phyloP scores from a whole-genome alignment of 2,329 filamentous ascomycete species.

The Pyrenophora seminiperda region DNA sequence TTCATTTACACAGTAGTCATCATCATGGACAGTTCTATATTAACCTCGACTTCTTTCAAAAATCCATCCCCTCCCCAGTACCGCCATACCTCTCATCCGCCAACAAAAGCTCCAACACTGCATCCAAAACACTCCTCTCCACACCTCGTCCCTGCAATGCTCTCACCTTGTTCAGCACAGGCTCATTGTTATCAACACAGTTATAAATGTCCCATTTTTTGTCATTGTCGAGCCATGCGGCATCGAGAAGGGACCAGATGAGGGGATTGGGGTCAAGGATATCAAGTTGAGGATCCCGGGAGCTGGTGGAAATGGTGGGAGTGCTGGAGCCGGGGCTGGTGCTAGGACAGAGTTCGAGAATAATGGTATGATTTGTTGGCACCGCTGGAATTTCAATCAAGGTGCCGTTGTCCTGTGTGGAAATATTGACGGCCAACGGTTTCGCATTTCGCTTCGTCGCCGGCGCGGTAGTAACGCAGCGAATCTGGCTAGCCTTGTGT shows the following conservation, averaged over 20 bases:
- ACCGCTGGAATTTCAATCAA: conserved; percentile 32
- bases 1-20: too few relatives aligned
- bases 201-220: conserved; percentile 43
- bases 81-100: conserved; percentile 44
- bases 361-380: conserved; percentile 28
- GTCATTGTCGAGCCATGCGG: conserved; percentile 38
- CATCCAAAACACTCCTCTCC: conserved; percentile 37
- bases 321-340: conserved; percentile 30
- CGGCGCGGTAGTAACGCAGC: conserved; percentile 31
- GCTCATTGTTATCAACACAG: conserved; percentile 33
- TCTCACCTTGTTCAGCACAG: conserved; percentile 37
- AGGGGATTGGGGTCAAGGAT: conserved; percentile 38
- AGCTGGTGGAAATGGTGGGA: conserved; percentile 11
- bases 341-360: conserved; percentile 32
- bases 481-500: conserved; percentile 18
- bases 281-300: conserved; percentile 30
- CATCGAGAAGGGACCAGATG: conserved; percentile 39
- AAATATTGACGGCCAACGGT: conserved; percentile 21
- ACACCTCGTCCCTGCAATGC: conserved; percentile 37
- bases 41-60: background rate
- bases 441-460: conserved; percentile 36
- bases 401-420: conserved; percentile 32
- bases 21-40: background rate
- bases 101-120: conserved; percentile 42
- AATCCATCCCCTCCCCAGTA: conserved; percentile 15